Evolutionary conservation across 2,329 filamentous ascomycete species (phyloP), one percentile per base, ranked within the genome.

Genomic region (Sclerotinia glacialis): DNA sequence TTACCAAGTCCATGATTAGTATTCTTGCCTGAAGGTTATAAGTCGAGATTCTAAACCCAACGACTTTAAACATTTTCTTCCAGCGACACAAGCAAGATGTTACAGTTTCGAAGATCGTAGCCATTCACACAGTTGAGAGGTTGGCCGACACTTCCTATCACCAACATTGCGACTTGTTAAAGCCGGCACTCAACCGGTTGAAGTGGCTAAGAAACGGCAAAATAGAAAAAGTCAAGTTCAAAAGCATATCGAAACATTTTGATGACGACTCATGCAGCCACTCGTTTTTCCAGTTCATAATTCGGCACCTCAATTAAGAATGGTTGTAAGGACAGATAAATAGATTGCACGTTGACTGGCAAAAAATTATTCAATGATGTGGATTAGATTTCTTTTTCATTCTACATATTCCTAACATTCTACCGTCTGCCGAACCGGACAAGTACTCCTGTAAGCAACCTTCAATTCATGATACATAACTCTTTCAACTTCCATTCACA

Each of bases 391-490:
- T 18, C 34, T 37, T 23, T 5, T 61, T 18, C 8, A 7, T 61
- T 40, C 28, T 61, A 61, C 37, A 26, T 37, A 2, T 60, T 14
- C 58, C 44, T 49, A 49, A 23, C 23, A 26, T 49, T 61, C 9
- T 26, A 49, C 31, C 44, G 8, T 61, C 44, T 61, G 26, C 8
- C n/a, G 18, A 49, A 34, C 58, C 44, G n/a, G 37, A 31, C 12
- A n/a, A 31, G 21, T 61, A 49, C n/a, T 61, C 28, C 44, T 18
- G 14, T 16, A 50, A 49, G 23, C 11, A 61, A 12, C 28, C 28
- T 23, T 21, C 46, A 49, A 61, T 26, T 49, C 58, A 61, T 61
- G 44, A 61, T 60, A 5, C 58, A 49, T 40, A 37, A 49, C 44
- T 49, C 28, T 14, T 21, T 60, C 44, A 2, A 58, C 14, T 23